Conservation (phyloP, 495 filamentous ascomycete species). For the Aspergillus leporis region DNA sequence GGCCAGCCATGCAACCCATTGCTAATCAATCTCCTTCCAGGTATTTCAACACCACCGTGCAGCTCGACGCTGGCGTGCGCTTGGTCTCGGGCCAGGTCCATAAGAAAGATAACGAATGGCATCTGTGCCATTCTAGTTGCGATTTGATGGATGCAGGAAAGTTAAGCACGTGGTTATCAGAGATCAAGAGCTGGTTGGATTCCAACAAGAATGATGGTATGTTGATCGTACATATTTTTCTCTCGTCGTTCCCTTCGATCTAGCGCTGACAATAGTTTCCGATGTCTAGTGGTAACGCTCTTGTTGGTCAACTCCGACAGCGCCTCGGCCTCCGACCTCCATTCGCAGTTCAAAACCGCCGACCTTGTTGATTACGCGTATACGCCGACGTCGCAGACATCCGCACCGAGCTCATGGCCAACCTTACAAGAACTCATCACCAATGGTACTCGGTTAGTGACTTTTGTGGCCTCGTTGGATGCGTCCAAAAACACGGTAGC, state of each 20-base stretch:
- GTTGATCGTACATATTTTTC: slow-evolving; percentile 7
- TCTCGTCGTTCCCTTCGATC: background rate
- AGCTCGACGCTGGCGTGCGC: slow-evolving; percentile 69
- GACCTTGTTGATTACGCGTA: slow-evolving; percentile 65
- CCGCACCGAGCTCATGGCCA: slow-evolving; percentile 59
- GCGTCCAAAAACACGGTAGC: slow-evolving; percentile 39
- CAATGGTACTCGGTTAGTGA: slow-evolving; percentile 62
- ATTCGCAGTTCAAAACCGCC: slow-evolving; percentile 54
- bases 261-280: background rate
- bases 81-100: slow-evolving; percentile 74
- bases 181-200: slow-evolving; percentile 69
- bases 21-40: slow-evolving; percentile 21
- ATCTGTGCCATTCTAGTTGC: slow-evolving; percentile 68
- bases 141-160: slow-evolving; percentile 64
- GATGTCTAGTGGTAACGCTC: slow-evolving; percentile 65
- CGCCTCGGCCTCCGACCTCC: slow-evolving; percentile 54
- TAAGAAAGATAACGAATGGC: slow-evolving; percentile 53
- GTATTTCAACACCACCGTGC: slow-evolving; percentile 69
- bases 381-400: slow-evolving; percentile 45
- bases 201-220: slow-evolving; percentile 63
- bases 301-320: slow-evolving; percentile 72
- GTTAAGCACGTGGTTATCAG: slow-evolving; percentile 59
- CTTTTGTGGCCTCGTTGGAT: slow-evolving; percentile 60
- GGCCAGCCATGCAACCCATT: background rate
- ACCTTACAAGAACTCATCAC: slow-evolving; percentile 67